Percentiles rank a stretch among this genome's conserved stretches.
Conservation (phyloP, 2,329 filamentous ascomycete species). For the Neobulgaria alba region DNA sequence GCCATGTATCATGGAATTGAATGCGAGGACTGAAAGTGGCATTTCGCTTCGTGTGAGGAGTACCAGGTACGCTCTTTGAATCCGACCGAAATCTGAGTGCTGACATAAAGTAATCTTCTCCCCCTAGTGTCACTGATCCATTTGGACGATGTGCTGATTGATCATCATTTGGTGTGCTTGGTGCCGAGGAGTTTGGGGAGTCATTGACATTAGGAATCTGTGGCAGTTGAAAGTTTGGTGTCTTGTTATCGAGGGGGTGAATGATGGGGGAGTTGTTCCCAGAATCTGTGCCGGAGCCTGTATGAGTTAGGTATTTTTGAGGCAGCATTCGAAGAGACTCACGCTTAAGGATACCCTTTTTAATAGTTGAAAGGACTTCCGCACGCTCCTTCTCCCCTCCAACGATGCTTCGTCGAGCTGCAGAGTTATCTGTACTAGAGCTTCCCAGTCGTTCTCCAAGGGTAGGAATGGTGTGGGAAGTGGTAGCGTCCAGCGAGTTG, state of each 20-base stretch:
- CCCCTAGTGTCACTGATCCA: slow-evolving; percentile 61
- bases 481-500: slow-evolving; percentile 66
- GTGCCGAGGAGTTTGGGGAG: slow-evolving; percentile 76
- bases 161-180: slow-evolving; percentile 81
- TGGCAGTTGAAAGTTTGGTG: slow-evolving; percentile 47
- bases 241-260: slow-evolving; percentile 47
- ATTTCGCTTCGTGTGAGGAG: slow-evolving; percentile 57
- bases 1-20: slow-evolving; percentile 95
- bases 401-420: slow-evolving; percentile 75
- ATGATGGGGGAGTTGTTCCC: slow-evolving; percentile 62
- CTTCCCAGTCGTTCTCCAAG: slow-evolving; percentile 42
- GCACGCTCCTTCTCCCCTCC: slow-evolving; percentile 85
- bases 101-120: slow-evolving; percentile 84
- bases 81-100: slow-evolving; percentile 65
- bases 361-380: slow-evolving; percentile 83
- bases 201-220: slow-evolving; percentile 58
- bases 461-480: slow-evolving; percentile 37
- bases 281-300: slow-evolving; percentile 37
- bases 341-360: slow-evolving; percentile 95
- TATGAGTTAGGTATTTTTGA: slow-evolving; percentile 26
- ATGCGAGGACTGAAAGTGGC: slow-evolving; percentile 85
- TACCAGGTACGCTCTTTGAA: slow-evolving; percentile 71
- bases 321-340: slow-evolving; percentile 29
- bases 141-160: slow-evolving; percentile 55
- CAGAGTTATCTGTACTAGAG: slow-evolving; percentile 51